phyloP scores from a whole-genome alignment of 1,284 basidiomycete species.

The Abortiporus biennis region DNA sequence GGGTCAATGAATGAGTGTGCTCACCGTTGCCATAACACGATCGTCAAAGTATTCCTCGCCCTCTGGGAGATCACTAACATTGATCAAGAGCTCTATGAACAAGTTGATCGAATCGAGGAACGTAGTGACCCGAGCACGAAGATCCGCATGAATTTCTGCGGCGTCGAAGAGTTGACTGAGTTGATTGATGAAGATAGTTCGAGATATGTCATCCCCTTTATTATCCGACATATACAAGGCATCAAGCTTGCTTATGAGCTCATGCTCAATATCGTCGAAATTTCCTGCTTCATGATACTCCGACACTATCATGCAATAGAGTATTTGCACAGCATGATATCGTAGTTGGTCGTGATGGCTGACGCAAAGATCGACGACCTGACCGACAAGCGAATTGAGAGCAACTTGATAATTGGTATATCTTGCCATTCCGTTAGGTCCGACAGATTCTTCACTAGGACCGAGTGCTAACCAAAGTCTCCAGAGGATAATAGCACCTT shows the following conservation, averaged over 20 bases:
- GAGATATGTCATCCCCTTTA: slow-evolving; percentile 85
- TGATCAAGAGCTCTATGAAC: slow-evolving; percentile 92
- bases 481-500: slow-evolving; percentile 82
- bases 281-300: slow-evolving; percentile 80
- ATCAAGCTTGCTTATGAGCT: slow-evolving; percentile 92
- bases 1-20: slow-evolving; percentile 6
- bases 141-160: slow-evolving; percentile 72
- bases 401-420: slow-evolving; percentile 83
- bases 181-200: slow-evolving; percentile 93
- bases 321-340: slow-evolving; percentile 85
- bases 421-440: slow-evolving; percentile 42
- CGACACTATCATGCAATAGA: slow-evolving; percentile 95
- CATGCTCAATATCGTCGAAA: slow-evolving; percentile 86
- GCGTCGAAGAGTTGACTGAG: slow-evolving; percentile 84
- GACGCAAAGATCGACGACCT: slow-evolving; percentile 88
- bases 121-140: slow-evolving; percentile 71
- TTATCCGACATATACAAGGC: slow-evolving; percentile 88
- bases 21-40: slow-evolving; percentile 83
- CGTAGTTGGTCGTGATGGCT: slow-evolving; percentile 93
- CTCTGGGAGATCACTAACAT: slow-evolving; percentile 87
- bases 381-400: slow-evolving; percentile 83
- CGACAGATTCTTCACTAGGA: slow-evolving; percentile 49
- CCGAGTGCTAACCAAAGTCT: slow-evolving; percentile 87
- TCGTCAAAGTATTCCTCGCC: slow-evolving; percentile 94
- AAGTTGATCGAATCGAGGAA: slow-evolving; percentile 90